These are phyloP conservation scores for Hemisphaericaspora subhashii DNA, from an alignment of 1,139 yeast species.

Conservation along the genomic window DNA sequence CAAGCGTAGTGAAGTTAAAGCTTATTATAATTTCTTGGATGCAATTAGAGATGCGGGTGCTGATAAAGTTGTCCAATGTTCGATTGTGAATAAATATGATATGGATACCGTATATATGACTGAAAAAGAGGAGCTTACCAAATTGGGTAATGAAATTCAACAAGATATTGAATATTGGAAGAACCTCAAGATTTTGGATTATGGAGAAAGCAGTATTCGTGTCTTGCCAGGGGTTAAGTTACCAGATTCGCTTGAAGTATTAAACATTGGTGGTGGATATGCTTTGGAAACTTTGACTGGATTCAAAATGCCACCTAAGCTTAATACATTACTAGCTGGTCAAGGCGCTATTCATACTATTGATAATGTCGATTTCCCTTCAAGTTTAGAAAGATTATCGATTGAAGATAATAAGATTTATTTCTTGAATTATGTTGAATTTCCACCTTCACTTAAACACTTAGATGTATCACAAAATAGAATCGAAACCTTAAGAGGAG, in stretches of 20 bases:
- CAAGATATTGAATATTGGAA: slow-evolving; percentile 39
- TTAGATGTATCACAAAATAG: slow-evolving; percentile 44
- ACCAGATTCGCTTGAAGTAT: slow-evolving; percentile 38
- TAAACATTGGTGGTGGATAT: slow-evolving; percentile 44
- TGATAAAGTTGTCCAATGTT: slow-evolving; percentile 37
- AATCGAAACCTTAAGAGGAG: slow-evolving; percentile 41
- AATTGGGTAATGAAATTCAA: slow-evolving; percentile 41
- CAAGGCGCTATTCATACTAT: slow-evolving; percentile 38
- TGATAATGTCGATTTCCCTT: slow-evolving; percentile 39
- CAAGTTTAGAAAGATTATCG: slow-evolving; percentile 32
- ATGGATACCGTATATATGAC: slow-evolving; percentile 36
- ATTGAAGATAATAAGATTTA: slow-evolving; percentile 42
- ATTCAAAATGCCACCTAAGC: slow-evolving; percentile 40
- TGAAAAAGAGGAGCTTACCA: slow-evolving; percentile 33
- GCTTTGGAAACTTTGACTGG: slow-evolving; percentile 44
- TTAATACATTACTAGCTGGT: slow-evolving; percentile 33
- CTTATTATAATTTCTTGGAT: slow-evolving; percentile 28
- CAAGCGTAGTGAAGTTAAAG: slow-evolving; percentile 24
- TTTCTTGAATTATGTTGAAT: slow-evolving; percentile 41
- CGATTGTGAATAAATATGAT: slow-evolving; percentile 41
- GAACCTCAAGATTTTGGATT: slow-evolving; percentile 36
- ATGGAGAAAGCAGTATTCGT: slow-evolving; percentile 39
- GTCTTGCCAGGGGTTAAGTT: slow-evolving; percentile 42
- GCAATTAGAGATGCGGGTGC: slow-evolving; percentile 25
- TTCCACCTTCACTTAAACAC: slow-evolving; percentile 31